Evolutionary conservation across 2,329 filamentous ascomycete species (phyloP), one percentile per base, ranked within the genome.

Genomic region (Fonsecaea pugnacius): DNA sequence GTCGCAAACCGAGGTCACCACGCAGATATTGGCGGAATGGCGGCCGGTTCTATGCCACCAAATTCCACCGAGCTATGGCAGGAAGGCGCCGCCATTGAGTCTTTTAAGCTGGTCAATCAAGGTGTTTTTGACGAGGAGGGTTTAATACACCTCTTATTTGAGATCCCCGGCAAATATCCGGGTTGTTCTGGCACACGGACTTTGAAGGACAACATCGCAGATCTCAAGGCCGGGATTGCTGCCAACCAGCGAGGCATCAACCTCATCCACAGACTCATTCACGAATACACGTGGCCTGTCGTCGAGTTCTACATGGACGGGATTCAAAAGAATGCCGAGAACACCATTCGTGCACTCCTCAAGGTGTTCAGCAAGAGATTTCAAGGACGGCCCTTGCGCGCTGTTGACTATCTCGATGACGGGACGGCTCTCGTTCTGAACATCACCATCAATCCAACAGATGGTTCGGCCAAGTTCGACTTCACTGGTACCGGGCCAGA

Each of bases 1-100:
- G 89, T 90, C 1, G 90, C 90, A 0, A 91, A 88, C 3, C 83
- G 89, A 36, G 90, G 89, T 0, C 90, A 92, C 74, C 90, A 92
- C 71, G 75, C 89, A 4, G 91, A 90, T 71, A 88, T 89, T 69
- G 69, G 69, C 38, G 67, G 67, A 4, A 71, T 75, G 8, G 65
- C 70, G 1, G 71, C 73, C 0, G 72, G 72, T 0, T 77, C 75
- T 1, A 78, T 79, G 75, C 76, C 76, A 1, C 78, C 80, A 1
- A 80, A 79, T 30, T 80, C 78, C 2, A 80, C 76, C 0, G 78
- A 80, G 54, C 70, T 83, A 1, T 81, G 77, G 74, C 77, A 82
- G 66, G 80, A 83, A 68, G 80, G 80, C 6, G 79, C 79, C 0
- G 76, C 77, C 0, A 80, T 82, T 9, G 76, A 80, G 56, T 77